Base-by-base conservation (phyloP, 345 rosid genomes). In the Linum trigynum region DNA sequence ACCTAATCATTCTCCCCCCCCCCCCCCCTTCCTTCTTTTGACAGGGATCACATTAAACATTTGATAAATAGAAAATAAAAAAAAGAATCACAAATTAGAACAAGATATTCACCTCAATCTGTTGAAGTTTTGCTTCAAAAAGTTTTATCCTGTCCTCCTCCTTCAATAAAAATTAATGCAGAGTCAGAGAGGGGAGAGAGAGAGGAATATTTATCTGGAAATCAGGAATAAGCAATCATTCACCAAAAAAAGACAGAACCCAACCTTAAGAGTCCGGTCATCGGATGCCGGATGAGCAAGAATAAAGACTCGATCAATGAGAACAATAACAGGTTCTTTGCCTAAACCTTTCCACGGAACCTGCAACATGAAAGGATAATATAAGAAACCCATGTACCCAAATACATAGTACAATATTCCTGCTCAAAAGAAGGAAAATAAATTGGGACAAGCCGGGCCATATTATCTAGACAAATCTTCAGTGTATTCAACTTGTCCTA, bases 321-420 rank as follows among this genome's bases (percentile, higher is more conserved):
- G 84, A 81, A 90, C 96, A 76, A 94, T 83, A 15, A 94, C 99
- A 32, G 99, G 95, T 78, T 94, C 97, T 78, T 90, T 90, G 55
- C 97, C 99, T 63, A 94, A 75, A 74, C 99, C 82, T 81, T 94
- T 90, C 99, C 99, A 94, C 3, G 97, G 99, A 77, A 94, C 99
- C 99, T 7, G 4, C 32, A 60, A 45, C 48, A 59, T 12, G 32
- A 23, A 65, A 50, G 38, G 42, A 41, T 41, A 45, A 7, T 15
- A 48, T 12, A 48, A 9, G 53, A 48, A 48, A 48, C 3, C 14
- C 14, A 41, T 4, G 45, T 4, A 41, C 45, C 5, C 45, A 41
- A 41, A 41, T 41, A 4, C 5, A 48, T 15, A 7, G 14, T 9
- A 5, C 53, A 48, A 48, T 48, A 23, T 23, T 23, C 32, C 32